Percentiles rank a stretch among this genome's conserved stretches.
These are phyloP conservation scores for Ceratobasidium sp. DNA, from an alignment of 1,284 basidiomycete species.

Conservation along the genomic window DNA sequence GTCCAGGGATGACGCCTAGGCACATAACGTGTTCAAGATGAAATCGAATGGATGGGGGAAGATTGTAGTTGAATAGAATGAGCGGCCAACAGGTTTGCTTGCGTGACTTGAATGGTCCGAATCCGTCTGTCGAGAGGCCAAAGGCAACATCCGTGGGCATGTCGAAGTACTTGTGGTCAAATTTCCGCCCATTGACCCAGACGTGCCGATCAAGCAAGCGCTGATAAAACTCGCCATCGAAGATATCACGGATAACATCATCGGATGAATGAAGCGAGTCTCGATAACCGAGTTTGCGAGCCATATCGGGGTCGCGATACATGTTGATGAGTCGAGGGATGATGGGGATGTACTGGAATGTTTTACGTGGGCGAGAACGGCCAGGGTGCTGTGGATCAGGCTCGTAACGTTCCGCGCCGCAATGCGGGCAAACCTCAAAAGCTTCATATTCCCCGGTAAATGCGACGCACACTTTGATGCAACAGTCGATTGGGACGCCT, in stretches of 20 bases:
- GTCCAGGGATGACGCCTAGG: constrained; percentile 48
- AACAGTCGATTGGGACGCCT: constrained; percentile 41
- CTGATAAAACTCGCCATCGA: constrained; percentile 45
- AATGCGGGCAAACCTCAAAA: constrained; percentile 40
- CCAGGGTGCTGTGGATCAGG: constrained; percentile 6
- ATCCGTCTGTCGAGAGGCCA: constrained; percentile 53
- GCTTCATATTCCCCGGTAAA: constrained; percentile 41
- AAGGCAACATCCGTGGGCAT: constrained; percentile 55
- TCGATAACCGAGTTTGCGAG: constrained; percentile 52
- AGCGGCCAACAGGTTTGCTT: constrained; percentile 55
- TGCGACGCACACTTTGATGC: constrained; percentile 48
- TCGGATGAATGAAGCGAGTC: constrained; percentile 46
- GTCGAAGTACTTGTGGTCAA: constrained; percentile 53
- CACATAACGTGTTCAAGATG: constrained; percentile 44
- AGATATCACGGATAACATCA: constrained; percentile 50
- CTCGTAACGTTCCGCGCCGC: constrained; percentile 34
- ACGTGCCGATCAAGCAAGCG: constrained; percentile 14
- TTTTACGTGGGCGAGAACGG: neutral
- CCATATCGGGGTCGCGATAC: constrained; percentile 46
- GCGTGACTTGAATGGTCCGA: constrained; percentile 47
- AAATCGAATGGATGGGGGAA: constrained; percentile 42
- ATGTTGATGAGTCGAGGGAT: constrained; percentile 37
- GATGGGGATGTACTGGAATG: constrained; percentile 48
- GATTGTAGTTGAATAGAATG: constrained; percentile 48
- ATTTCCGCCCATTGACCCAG: neutral